Evolutionary conservation across 2,329 filamentous ascomycete species (phyloP).

Genomic region (Rhinocladiella mackenziei): DNA sequence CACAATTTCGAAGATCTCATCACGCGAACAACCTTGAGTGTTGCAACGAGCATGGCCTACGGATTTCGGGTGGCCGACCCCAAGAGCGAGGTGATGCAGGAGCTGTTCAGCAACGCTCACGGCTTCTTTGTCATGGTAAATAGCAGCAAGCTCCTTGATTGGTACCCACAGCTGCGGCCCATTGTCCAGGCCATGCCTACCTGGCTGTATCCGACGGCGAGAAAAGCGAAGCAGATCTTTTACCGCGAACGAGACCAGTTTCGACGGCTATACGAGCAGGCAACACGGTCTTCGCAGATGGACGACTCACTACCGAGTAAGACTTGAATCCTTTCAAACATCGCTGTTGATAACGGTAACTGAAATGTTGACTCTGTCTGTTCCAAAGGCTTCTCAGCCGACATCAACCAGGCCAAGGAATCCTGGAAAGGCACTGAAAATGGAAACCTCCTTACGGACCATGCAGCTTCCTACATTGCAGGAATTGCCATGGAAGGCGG

Average conservation of each 20-base stretch:
- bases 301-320: slow-evolving; percentile 13
- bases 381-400: slow-evolving; percentile 24
- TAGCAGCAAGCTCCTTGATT: too few species aligned
- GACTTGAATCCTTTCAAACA: background rate
- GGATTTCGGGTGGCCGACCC: too few species aligned
- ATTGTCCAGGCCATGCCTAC: slow-evolving; percentile 20
- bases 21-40: too few species aligned
- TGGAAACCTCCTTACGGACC: slow-evolving; percentile 25
- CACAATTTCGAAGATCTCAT: too few species aligned
- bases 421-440: too few species aligned
- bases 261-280: slow-evolving; percentile 16
- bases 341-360: background rate
- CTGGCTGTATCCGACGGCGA: slow-evolving; percentile 16
- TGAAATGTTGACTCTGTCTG: background rate
- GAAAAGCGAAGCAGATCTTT: slow-evolving; percentile 16
- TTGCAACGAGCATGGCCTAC: too few species aligned
- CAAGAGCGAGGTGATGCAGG: too few species aligned
- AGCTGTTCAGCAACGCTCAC: too few species aligned
- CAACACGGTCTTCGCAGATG: slow-evolving; percentile 12
- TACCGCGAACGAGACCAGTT: slow-evolving; percentile 21
- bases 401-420: slow-evolving; percentile 23
- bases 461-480: slow-evolving; percentile 30
- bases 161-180: too few species aligned
- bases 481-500: slow-evolving; percentile 42
- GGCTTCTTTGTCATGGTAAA: too few species aligned